These are phyloP conservation scores for Penicillium riverlandense DNA, from an alignment of 495 filamentous ascomycete species.

Conservation along the genomic window DNA sequence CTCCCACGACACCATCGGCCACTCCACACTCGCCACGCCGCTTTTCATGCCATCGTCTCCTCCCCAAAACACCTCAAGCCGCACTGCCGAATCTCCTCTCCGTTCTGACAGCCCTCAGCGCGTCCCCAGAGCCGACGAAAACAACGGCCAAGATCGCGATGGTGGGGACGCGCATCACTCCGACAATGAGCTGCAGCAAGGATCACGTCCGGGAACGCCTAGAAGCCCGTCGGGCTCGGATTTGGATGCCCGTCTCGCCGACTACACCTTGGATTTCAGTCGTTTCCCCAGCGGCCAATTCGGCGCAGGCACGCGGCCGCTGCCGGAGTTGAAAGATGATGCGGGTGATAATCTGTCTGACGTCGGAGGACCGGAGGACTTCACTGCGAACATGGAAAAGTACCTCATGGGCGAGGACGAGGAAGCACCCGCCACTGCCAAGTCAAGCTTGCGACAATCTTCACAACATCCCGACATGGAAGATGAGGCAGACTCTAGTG, in stretches of 20 bases:
- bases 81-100: constrained; percentile 14
- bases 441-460: constrained; percentile 15
- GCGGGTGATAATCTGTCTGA: constrained; percentile 33
- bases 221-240: constrained; percentile 21
- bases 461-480: constrained; percentile 25
- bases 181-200: constrained; percentile 11
- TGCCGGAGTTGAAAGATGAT: constrained; percentile 20
- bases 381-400: constrained; percentile 43
- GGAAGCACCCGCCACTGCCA: background rate
- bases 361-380: constrained; percentile 46
- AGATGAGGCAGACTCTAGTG: constrained; percentile 28
- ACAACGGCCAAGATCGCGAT: constrained; percentile 2
- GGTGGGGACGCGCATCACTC: constrained; percentile 6
- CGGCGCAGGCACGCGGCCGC: constrained; percentile 19
- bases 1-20: constrained; percentile 39
- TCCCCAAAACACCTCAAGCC: constrained; percentile 12
- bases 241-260: constrained; percentile 37
- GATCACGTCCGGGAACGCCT: constrained; percentile 16
- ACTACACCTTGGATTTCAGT: constrained; percentile 42
- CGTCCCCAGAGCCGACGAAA: constrained; percentile 7
- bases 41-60: constrained; percentile 34
- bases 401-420: constrained; percentile 38
- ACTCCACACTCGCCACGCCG: constrained; percentile 35
- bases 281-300: constrained; percentile 34
- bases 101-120: constrained; percentile 18